phyloP scores from a whole-genome alignment of 2,329 filamentous ascomycete genomes.

The Fusarium sp. region DNA sequence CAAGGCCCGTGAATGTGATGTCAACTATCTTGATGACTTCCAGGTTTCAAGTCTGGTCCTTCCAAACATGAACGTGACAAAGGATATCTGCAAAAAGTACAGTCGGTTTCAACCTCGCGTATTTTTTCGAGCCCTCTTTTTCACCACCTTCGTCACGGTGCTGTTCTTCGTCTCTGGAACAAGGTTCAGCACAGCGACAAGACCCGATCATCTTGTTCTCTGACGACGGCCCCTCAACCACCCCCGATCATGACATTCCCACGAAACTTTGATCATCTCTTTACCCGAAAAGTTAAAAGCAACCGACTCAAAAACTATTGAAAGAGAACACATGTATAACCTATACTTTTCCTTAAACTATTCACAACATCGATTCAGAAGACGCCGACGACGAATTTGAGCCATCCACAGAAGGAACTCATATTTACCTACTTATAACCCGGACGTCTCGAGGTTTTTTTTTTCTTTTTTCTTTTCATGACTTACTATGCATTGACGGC shows the following conservation, averaged over 20 bases:
- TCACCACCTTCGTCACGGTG: slow-evolving; percentile 57
- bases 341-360: slow-evolving; percentile 13
- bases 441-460: slow-evolving; percentile 19
- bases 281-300: neutral
- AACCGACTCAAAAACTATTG: slow-evolving; percentile 2
- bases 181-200: slow-evolving; percentile 43
- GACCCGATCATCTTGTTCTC: slow-evolving; percentile 25
- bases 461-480: slow-evolving; percentile 20
- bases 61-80: neutral
- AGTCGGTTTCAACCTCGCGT: slow-evolving; percentile 49
- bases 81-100: slow-evolving; percentile 20
- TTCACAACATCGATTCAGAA: slow-evolving; percentile 16
- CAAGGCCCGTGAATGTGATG: slow-evolving; percentile 70
- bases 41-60: slow-evolving; percentile 54
- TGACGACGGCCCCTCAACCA: neutral
- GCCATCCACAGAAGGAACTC: slow-evolving; percentile 1
- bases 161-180: slow-evolving; percentile 59
- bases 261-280: slow-evolving; percentile 6
- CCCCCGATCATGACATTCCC: neutral
- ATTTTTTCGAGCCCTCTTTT: slow-evolving; percentile 59
- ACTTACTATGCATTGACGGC: slow-evolving; percentile 44
- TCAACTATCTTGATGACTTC: slow-evolving; percentile 69
- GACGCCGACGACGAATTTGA: neutral
- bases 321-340: slow-evolving; percentile 3
- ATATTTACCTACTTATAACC: neutral